Evolutionary conservation across 1,284 basidiomycete genomes (phyloP).

Genomic region (Moesziomyces parantarcticus): DNA sequence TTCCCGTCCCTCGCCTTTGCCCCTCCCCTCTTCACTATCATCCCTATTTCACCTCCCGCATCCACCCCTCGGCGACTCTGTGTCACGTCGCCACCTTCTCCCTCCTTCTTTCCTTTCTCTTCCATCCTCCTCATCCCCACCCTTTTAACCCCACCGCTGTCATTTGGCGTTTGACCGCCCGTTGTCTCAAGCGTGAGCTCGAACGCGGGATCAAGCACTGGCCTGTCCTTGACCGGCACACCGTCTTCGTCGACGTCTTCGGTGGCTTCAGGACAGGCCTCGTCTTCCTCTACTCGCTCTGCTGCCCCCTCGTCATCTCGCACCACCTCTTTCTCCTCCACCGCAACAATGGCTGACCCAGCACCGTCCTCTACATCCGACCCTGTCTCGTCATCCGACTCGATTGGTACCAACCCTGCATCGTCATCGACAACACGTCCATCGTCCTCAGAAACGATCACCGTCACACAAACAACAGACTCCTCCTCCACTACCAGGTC

Average conservation of each 20-base stretch:
- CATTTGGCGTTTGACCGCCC: slow-evolving; percentile 16
- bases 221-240: slow-evolving; percentile 31
- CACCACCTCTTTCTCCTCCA: slow-evolving; percentile 2
- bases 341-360: slow-evolving; percentile 41
- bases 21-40: not conserved
- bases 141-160: not conserved
- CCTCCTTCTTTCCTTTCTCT: not conserved
- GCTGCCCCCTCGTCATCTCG: slow-evolving; percentile 3
- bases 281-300: slow-evolving; percentile 4
- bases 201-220: slow-evolving; percentile 15
- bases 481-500: slow-evolving; percentile 6
- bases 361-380: slow-evolving; percentile 11
- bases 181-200: slow-evolving; percentile 29
- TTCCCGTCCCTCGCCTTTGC: slow-evolving; percentile 1
- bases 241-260: slow-evolving; percentile 16
- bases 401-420: slow-evolving; percentile 5
- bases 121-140: not conserved
- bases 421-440: slow-evolving; percentile 3
- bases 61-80: not conserved
- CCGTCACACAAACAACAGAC: slow-evolving; percentile 19
- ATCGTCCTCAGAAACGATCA: slow-evolving; percentile 29
- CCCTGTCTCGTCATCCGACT: slow-evolving; percentile 8
- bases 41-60: not conserved
- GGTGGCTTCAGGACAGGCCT: slow-evolving; percentile 21
- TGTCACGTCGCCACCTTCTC: not conserved